These are phyloP conservation scores for Aureobasidium melanogenum DNA, from an alignment of 2,329 filamentous ascomycete species.

Conservation along the genomic window DNA sequence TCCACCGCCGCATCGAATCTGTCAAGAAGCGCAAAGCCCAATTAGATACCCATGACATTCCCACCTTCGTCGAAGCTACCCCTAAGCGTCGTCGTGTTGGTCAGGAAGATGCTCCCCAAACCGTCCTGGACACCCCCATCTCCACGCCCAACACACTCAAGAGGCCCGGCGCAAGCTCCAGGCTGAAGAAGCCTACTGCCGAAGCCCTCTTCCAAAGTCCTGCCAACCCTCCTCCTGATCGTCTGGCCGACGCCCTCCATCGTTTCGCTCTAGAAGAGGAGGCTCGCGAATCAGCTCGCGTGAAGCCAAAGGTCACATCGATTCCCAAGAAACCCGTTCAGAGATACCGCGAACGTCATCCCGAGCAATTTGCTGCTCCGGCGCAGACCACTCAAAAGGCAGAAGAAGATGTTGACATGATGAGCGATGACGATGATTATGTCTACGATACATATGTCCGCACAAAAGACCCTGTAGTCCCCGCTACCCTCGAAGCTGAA, in stretches of 20 bases:
- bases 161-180: constrained; percentile 12
- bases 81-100: background rate
- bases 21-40: constrained; percentile 8
- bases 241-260: constrained; percentile 7
- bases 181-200: constrained; percentile 3
- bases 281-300: constrained; percentile 16
- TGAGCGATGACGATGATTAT: constrained; percentile 45
- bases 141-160: constrained; percentile 11
- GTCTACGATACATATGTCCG: constrained; percentile 56
- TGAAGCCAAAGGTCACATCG: constrained; percentile 21
- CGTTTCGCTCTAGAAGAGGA: constrained; percentile 14
- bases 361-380: constrained; percentile 12
- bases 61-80: constrained; percentile 15
- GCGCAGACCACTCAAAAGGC: background rate
- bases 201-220: constrained; percentile 6
- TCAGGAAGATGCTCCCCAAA: background rate
- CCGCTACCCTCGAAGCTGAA: constrained; percentile 15
- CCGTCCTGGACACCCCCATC: background rate
- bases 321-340: constrained; percentile 27
- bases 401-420: constrained; percentile 30
- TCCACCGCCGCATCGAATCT: constrained; percentile 8
- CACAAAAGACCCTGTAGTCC: constrained; percentile 17
- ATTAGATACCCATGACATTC: constrained; percentile 11
- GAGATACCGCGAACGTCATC: constrained; percentile 27
- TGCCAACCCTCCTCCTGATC: constrained; percentile 17